Percentiles rank a stretch among this genome's conserved stretches.
phyloP scores from a whole-genome alignment of 2,329 filamentous ascomycete genomes.

The Fusarium ambrosium region DNA sequence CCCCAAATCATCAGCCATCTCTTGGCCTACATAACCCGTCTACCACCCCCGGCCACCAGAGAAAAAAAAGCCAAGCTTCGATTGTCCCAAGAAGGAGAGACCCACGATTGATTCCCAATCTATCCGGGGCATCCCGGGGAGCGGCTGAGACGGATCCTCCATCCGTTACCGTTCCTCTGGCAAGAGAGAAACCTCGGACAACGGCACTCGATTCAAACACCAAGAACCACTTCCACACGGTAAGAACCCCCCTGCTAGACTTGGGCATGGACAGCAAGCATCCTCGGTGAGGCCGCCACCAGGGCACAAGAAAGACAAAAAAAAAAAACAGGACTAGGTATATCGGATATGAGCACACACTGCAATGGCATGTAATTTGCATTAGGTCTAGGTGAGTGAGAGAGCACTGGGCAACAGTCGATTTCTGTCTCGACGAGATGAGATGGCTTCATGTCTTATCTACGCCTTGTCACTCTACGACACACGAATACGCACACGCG shows the following conservation, averaged over 20 bases:
- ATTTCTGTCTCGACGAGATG: neutral
- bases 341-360: neutral
- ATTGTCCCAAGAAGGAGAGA: neutral
- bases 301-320: neutral
- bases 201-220: conserved; percentile 15
- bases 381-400: neutral
- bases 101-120: conserved; percentile 17
- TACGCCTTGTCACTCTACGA: too few species aligned
- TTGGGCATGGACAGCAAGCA: conserved; percentile 2
- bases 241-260: neutral
- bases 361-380: neutral
- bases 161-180: conserved; percentile 35
- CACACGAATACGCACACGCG: neutral
- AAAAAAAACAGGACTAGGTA: neutral
- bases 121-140: conserved; percentile 37
- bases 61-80: neutral
- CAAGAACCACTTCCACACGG: neutral
- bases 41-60: neutral
- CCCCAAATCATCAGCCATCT: neutral
- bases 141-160: conserved; percentile 28
- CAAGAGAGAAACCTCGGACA: conserved; percentile 3
- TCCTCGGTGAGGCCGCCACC: conserved; percentile 24
- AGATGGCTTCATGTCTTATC: conserved; percentile 7
- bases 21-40: neutral
- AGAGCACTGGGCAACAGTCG: neutral